These are phyloP conservation scores for Thyridium curvatum DNA, from an alignment of 2,329 filamentous ascomycete species.

Conservation along the genomic window DNA sequence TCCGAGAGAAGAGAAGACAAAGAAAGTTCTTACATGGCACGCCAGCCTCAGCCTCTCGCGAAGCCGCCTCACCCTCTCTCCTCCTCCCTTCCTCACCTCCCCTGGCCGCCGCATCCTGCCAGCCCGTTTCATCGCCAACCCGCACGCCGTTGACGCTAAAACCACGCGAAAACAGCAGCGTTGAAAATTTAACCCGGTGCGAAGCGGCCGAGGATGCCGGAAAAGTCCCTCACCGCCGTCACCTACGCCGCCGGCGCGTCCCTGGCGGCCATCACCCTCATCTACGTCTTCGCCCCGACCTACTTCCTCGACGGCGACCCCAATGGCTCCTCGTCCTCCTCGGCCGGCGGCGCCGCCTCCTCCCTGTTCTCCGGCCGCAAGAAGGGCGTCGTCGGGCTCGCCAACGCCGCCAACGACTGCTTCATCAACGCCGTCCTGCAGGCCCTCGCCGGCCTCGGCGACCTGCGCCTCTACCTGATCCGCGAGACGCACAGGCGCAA, in stretches of 20 bases:
- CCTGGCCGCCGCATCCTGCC: no score
- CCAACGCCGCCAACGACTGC: slow-evolving; percentile 90
- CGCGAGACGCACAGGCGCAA: slow-evolving; percentile 79
- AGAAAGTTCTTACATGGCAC: no score
- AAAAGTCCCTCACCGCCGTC: slow-evolving; percentile 75
- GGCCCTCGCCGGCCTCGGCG: slow-evolving; percentile 81
- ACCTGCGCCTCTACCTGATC: slow-evolving; percentile 87
- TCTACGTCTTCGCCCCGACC: slow-evolving; percentile 97
- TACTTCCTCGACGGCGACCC: slow-evolving; percentile 87
- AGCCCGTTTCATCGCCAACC: no score
- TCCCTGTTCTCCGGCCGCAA: slow-evolving; percentile 45
- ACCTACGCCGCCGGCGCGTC: slow-evolving; percentile 94
- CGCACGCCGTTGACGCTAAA: no score
- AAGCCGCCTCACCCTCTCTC: no score
- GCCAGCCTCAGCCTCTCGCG: no score
- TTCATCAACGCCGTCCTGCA: slow-evolving; percentile 97
- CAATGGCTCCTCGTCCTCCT: slow-evolving; percentile 23
- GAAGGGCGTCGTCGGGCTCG: slow-evolving; percentile 81
- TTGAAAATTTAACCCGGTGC: no score
- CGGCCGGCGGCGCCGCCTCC: slow-evolving; percentile 22
- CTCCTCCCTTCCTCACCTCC: no score
- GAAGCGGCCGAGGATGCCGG: slow-evolving; percentile 53
- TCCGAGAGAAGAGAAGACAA: no score
- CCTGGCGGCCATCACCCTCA: slow-evolving; percentile 86
- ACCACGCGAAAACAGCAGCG: no score